Base-by-base conservation (phyloP, 2,329 filamentous ascomycete species). In the Clonostachys sp. region DNA sequence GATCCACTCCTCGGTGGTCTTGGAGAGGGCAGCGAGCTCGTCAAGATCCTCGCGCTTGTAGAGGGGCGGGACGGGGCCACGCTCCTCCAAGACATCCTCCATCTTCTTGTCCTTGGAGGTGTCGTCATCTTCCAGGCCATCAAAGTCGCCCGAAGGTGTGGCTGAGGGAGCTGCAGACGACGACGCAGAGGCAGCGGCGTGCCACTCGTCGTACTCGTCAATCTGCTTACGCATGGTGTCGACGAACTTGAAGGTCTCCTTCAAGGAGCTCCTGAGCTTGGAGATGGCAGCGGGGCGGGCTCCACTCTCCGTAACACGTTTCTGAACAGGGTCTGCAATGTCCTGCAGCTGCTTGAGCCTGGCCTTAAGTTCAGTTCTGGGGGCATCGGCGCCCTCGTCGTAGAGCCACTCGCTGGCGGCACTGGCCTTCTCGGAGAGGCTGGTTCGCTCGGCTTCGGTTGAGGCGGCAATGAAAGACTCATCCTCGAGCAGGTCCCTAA, bases 381-480 rank as follows among this genome's bases (percentile, higher is more conserved):
- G 75, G 5, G 94, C 91, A 44, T 91, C 84, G 14, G 80, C 77
- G 48, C 92, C 90, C 42, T 91, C 91, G 14, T 81, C 88, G 62
- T 96, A 94, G 50, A 99, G 82, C 92, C 94, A 99, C 12, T 96
- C 91, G 57, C 88, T 87, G 18, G 83, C 79, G 44, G 81, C 80
- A 51, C 80, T 77, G 38, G 89, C 77, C 59, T 84, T 84, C 51
- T 82, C 73, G 56, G 86, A 79, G 12, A 97, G 76, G n/a, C 71
- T 67, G 7, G 75, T 64, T 42, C 89, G 81, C 60, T 91, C 80
- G 17, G 80, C 76, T 5, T 81, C 72, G 10, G 86, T 92, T 34
- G 91, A 87, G 5, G 78, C 81, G 12, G 77, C 76, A 45, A 87
- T 73, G 62, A 96, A 97, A 1, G 77, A 75, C 43, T 89, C 83